These are phyloP conservation scores for Wallacemonas sp. DNA, from an alignment of 208 protist genomes.

Conservation along the genomic window DNA sequence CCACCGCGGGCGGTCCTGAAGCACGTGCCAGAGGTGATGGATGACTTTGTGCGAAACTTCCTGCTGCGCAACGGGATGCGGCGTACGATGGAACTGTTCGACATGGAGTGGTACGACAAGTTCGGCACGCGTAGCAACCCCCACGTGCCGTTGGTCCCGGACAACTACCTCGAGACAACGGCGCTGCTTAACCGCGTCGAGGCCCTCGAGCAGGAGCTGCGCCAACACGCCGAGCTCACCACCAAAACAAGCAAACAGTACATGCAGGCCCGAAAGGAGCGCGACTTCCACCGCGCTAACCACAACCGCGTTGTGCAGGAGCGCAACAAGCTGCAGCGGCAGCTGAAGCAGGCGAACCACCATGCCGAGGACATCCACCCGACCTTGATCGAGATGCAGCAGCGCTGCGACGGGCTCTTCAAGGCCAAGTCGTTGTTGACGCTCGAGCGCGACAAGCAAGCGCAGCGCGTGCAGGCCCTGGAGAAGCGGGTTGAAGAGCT, in stretches of 20 bases:
- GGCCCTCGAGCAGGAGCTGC: slow-evolving; percentile 73
- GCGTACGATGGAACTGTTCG: slow-evolving; percentile 80
- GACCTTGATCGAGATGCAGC: slow-evolving; percentile 73
- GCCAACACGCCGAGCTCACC: slow-evolving; percentile 75
- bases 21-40: slow-evolving; percentile 89
- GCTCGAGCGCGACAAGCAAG: slow-evolving; percentile 81
- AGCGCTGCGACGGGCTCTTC: slow-evolving; percentile 75
- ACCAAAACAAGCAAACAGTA: slow-evolving; percentile 74
- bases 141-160: slow-evolving; percentile 63
- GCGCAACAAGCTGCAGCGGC: slow-evolving; percentile 65
- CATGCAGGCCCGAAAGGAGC: slow-evolving; percentile 82
- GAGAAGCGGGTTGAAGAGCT: slow-evolving; percentile 66
- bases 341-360: slow-evolving; percentile 70
- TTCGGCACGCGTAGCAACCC: slow-evolving; percentile 45
- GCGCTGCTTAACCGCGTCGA: slow-evolving; percentile 75
- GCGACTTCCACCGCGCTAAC: slow-evolving; percentile 86
- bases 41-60: slow-evolving; percentile 94
- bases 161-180: slow-evolving; percentile 88
- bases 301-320: slow-evolving; percentile 90
- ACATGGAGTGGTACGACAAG: slow-evolving; percentile 88
- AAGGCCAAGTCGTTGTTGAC: slow-evolving; percentile 82
- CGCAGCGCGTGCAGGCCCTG: slow-evolving; percentile 45
- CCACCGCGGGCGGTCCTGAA: slow-evolving; percentile 79
- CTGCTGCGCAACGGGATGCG: slow-evolving; percentile 80
- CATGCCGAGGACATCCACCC: slow-evolving; percentile 80